Evolutionary conservation across 805 yeast genomes (phyloP), one percentile per base, ranked within the genome.

Genomic region (Dipodascus albidus): DNA sequence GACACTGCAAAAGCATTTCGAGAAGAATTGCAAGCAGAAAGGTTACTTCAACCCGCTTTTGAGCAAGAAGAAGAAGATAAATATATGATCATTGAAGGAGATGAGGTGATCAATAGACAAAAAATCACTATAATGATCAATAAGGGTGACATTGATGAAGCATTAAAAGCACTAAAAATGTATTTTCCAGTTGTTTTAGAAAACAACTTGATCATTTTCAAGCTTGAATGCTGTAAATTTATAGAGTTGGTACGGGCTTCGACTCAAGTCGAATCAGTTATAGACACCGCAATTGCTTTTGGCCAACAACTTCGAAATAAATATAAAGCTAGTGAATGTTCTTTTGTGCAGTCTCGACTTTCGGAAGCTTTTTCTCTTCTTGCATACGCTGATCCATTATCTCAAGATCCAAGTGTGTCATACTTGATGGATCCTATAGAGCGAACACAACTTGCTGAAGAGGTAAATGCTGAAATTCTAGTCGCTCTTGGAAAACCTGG

Each of bases 1-100:
- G 79, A 79, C 53, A 76, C 80, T 2, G 76, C 80, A 1, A 70
- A 70, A 54, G 77, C 80, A 0, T 77, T 83, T 54, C 66, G 72
- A 21, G 64, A 68, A 38, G 87, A 82, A 57, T 59, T 76, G 14
- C 21, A 55, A 53, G 27, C 56, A 54, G 54, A 56, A 52, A 51
- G 48, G 51, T 50, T 49, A 4, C 33, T 31, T 27, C 47, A 31
- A 19, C 20, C 27, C 17, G 56, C 57, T 17, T 52, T 55, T 21
- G 54, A 48, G 24, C 33, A 35, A 47, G 57, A 54, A 15, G 52
- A 57, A 20, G 57, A 58, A 8, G 57, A 49, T n/a, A 56, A 53
- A 55, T 52, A 48, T 14, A 47, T 14, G 50, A 23, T 17, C 6
- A 55, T 54, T 23, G 21, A 22, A 14, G 35, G 55, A 55, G 75